phyloP scores from a whole-genome alignment of 2,329 filamentous ascomycete species.

The Gaeumannomyces sp. region DNA sequence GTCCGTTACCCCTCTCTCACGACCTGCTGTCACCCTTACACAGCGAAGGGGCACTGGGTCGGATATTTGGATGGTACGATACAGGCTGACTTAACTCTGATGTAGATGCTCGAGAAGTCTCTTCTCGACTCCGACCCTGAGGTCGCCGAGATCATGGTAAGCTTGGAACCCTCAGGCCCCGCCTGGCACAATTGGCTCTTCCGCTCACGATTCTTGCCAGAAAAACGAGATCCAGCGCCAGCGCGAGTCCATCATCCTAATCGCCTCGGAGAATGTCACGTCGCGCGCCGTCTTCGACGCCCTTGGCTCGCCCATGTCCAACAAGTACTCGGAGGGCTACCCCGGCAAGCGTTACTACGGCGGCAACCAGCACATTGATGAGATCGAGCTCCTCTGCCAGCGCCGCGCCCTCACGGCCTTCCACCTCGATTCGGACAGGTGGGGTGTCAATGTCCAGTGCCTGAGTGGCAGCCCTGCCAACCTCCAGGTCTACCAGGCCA shows the following conservation, averaged over 20 bases:
- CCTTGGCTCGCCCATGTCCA: slow-evolving; percentile 88
- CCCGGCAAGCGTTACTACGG: slow-evolving; percentile 98
- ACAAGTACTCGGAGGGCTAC: slow-evolving; percentile 99
- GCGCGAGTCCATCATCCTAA: slow-evolving; percentile 96
- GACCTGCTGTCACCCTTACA: background rate
- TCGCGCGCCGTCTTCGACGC: slow-evolving; percentile 98
- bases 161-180: slow-evolving; percentile 21
- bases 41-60: too few relatives aligned
- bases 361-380: slow-evolving; percentile 97
- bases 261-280: slow-evolving; percentile 98
- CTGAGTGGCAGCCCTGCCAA: slow-evolving; percentile 92
- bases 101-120: slow-evolving; percentile 89
- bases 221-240: slow-evolving; percentile 93
- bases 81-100: slow-evolving; percentile 9
- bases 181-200: slow-evolving; percentile 2
- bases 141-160: slow-evolving; percentile 94
- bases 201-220: slow-evolving; percentile 36
- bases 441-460: slow-evolving; percentile 98
- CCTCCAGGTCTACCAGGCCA: slow-evolving; percentile 94
- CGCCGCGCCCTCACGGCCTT: slow-evolving; percentile 87
- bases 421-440: slow-evolving; percentile 77
- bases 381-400: slow-evolving; percentile 94
- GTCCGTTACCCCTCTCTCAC: slow-evolving; percentile 27
- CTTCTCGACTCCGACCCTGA: slow-evolving; percentile 87
- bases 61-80: too few relatives aligned